These are phyloP conservation scores for Clarireedia paspali DNA, from an alignment of 2,329 filamentous ascomycete species.

Conservation along the genomic window DNA sequence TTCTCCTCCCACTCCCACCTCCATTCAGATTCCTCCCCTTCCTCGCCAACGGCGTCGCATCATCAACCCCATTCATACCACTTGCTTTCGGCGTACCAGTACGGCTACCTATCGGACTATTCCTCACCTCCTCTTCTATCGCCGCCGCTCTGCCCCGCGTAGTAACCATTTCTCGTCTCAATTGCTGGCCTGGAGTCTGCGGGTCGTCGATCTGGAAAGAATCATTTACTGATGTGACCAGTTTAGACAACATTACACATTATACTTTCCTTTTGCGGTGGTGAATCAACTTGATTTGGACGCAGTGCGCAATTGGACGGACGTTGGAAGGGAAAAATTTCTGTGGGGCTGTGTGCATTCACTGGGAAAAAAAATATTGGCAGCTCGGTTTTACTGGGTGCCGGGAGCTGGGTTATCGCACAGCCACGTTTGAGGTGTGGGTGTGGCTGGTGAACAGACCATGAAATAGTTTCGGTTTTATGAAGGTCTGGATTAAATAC, in stretches of 20 bases:
- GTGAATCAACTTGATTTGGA: background rate
- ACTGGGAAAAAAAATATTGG: too few relatives aligned
- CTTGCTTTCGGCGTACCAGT: background rate
- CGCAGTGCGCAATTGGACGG: background rate
- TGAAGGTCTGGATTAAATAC: background rate
- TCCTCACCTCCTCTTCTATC: constrained; percentile 9
- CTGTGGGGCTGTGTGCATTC: too few relatives aligned
- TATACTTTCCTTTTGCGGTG: background rate
- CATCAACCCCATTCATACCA: background rate
- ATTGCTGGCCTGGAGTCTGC: constrained; percentile 6
- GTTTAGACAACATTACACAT: constrained; percentile 23
- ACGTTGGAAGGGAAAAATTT: background rate
- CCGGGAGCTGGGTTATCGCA: too few relatives aligned
- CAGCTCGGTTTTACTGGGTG: too few relatives aligned
- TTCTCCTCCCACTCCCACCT: constrained; percentile 20
- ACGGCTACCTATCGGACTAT: background rate
- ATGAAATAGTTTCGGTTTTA: background rate
- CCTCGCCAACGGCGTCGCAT: background rate
- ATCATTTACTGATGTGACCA: constrained; percentile 21
- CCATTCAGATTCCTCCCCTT: constrained; percentile 18
- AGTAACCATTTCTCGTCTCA: constrained; percentile 17
- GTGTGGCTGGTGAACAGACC: too few relatives aligned
- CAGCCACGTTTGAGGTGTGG: too few relatives aligned
- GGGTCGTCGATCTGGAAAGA: constrained; percentile 12
- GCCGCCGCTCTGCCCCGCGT: constrained; percentile 13